Evolutionary conservation across 345 rosid genomes (phyloP).

Genomic region (Cardamine resedifolia): DNA sequence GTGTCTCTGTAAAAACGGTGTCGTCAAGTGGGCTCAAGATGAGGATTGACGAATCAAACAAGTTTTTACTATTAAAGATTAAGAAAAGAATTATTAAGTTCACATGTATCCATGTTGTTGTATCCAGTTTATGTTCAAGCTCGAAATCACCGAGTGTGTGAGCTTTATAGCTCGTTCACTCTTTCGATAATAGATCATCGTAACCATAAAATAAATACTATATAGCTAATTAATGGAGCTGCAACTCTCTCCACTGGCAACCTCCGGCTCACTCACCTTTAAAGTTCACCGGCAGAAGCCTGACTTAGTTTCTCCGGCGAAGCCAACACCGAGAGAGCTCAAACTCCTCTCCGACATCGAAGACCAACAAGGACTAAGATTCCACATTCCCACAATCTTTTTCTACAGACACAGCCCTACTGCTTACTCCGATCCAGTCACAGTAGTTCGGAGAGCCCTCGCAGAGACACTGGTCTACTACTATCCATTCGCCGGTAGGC

Average conservation of each 20-base stretch:
- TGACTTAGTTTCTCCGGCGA: slow-evolving; percentile 47
- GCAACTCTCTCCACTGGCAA: slow-evolving; percentile 6
- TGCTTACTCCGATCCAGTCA: slow-evolving; percentile 28
- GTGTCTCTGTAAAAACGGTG: no score
- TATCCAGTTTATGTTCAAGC: no score
- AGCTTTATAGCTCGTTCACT: background rate
- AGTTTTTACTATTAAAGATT: background rate
- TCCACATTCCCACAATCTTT: slow-evolving; percentile 40
- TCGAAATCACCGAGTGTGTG: no score
- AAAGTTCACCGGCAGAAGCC: slow-evolving; percentile 39
- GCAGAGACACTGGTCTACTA: slow-evolving; percentile 30
- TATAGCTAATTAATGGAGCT: slow-evolving; percentile 13
- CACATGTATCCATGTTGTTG: no score
- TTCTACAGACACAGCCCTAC: slow-evolving; percentile 38
- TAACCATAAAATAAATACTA: background rate
- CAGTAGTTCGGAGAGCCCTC: slow-evolving; percentile 34
- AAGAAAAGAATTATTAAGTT: no score
- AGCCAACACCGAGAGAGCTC: slow-evolving; percentile 47
- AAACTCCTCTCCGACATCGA: slow-evolving; percentile 60
- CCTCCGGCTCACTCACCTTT: slow-evolving; percentile 34
- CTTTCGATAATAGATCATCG: background rate
- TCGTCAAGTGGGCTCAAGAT: no score
- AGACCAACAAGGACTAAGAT: slow-evolving; percentile 52
- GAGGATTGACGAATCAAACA: background rate
- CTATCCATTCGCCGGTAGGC: slow-evolving; percentile 42